Conservation (phyloP, 1,139 yeast genomes). For the Sporopachydermia cereana region DNA sequence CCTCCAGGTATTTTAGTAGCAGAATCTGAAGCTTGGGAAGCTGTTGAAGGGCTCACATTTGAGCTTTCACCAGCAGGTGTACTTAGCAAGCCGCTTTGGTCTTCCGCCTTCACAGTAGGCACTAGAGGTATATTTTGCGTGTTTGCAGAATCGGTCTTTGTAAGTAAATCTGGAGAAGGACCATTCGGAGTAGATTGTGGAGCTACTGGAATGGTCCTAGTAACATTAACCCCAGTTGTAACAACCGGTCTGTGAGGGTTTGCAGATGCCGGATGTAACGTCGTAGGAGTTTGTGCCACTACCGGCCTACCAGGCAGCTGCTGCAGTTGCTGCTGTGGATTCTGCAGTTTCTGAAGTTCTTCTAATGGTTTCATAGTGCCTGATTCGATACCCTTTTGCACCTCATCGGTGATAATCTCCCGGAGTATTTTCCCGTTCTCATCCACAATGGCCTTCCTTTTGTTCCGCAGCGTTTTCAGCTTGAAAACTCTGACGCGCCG, state of each 20-base stretch:
- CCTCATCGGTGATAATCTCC: conserved; percentile 13
- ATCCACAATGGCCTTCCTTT: conserved; percentile 26
- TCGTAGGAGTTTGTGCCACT: background rate
- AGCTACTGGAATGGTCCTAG: no score
- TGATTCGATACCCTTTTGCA: conserved; percentile 14
- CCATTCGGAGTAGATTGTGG: no score
- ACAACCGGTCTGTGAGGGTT: conserved; percentile 7
- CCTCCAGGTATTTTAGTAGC: no score
- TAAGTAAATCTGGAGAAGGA: no score
- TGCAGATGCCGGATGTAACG: conserved; percentile 13
- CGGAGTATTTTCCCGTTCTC: conserved; percentile 11
- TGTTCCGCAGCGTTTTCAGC: conserved; percentile 23
- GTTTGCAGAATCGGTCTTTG: no score
- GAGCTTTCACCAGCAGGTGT: no score
- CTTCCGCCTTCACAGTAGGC: no score
- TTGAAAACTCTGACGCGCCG: conserved; percentile 26
- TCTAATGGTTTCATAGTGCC: conserved; percentile 7
- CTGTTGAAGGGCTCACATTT: no score
- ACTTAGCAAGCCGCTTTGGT: no score
- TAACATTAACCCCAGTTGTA: no score
- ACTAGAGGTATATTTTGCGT: no score
- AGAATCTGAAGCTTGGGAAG: no score
- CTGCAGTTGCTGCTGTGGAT: background rate
- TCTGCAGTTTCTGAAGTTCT: conserved; percentile 8
- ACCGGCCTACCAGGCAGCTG: background rate